Conservation (phyloP, 306 rosid species). For the Fagus crenata region DNA sequence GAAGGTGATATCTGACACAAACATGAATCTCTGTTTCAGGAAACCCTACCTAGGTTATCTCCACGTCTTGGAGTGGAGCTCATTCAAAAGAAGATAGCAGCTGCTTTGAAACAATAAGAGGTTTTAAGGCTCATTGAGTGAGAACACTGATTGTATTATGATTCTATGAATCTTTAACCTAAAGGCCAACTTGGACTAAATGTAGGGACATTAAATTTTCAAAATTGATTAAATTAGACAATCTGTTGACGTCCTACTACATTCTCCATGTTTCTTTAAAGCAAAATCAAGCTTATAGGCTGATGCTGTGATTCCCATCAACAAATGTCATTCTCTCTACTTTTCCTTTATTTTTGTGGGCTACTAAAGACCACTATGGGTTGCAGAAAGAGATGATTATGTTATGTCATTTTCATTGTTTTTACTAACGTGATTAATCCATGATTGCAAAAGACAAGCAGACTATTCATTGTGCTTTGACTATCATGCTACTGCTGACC, state of each 20-base stretch:
- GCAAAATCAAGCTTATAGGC: not conserved
- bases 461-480: not conserved
- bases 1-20: conserved; percentile 25
- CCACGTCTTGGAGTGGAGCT: conserved; percentile 91
- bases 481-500: not conserved
- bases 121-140: conserved; percentile 1
- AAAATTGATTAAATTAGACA: not conserved
- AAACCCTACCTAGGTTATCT: conserved; percentile 69
- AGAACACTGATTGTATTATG: not conserved
- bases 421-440: not conserved
- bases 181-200: not conserved
- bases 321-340: not conserved
- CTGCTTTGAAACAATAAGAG: conserved; percentile 53
- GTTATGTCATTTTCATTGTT: conserved; percentile 4
- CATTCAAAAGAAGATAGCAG: conserved; percentile 77
- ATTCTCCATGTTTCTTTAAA: not conserved
- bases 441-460: conserved; percentile 7
- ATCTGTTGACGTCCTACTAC: not conserved
- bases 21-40: conserved; percentile 46
- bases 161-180: not conserved
- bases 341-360: not conserved
- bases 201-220: not conserved
- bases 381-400: not conserved
- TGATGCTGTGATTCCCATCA: conserved; percentile 1
- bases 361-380: not conserved